Conservation (phyloP, 2,329 filamentous ascomycete genomes). For the Dendryphion nanum region DNA sequence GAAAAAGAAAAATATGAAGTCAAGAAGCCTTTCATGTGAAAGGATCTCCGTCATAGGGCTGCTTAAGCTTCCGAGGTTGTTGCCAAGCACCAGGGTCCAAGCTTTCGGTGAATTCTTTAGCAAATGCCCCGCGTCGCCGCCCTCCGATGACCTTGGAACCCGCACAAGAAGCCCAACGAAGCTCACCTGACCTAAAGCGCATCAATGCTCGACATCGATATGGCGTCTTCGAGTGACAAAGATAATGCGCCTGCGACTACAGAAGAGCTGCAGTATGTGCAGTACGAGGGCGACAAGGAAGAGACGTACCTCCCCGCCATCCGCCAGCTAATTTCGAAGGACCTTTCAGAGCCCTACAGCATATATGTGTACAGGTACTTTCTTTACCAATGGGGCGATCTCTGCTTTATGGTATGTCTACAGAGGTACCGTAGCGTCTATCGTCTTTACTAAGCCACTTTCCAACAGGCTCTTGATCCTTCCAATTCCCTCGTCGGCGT, state of each 20-base stretch:
- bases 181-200: too few relatives aligned
- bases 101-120: conserved; percentile 3
- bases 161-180: too few relatives aligned
- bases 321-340: conserved; percentile 88
- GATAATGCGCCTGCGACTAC: conserved; percentile 5
- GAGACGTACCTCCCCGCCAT: conserved; percentile 77
- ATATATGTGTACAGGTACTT: conserved; percentile 99
- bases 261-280: conserved; percentile 54
- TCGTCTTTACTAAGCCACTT: not conserved
- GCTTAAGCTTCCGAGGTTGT: not conserved
- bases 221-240: not conserved
- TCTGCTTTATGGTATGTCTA: conserved; percentile 82
- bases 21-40: too few relatives aligned
- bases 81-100: conserved; percentile 3
- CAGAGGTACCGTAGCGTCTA: not conserved
- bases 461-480: conserved; percentile 37
- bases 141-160: too few relatives aligned
- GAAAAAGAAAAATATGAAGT: too few relatives aligned
- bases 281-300: conserved; percentile 60
- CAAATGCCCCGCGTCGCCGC: too few relatives aligned
- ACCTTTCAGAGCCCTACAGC: conserved; percentile 96
- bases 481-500: conserved; percentile 73
- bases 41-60: conserved; percentile 8
- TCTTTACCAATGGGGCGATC: conserved; percentile 91
- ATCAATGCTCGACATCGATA: too few relatives aligned